These are phyloP conservation scores for Lithospermum erythrorhizon DNA, from an alignment of 257 asterid genomes.

Conservation along the genomic window DNA sequence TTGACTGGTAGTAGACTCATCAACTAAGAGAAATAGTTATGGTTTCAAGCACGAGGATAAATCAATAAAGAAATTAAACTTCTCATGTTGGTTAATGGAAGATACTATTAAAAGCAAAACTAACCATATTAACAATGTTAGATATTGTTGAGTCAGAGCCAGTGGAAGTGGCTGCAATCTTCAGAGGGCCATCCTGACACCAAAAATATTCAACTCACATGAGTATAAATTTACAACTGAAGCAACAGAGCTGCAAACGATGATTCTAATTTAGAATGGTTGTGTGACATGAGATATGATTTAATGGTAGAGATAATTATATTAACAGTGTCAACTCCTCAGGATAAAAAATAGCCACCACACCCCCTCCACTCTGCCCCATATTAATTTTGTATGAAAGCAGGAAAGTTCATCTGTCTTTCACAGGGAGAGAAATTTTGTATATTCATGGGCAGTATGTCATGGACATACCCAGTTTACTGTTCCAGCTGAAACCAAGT, in stretches of 20 bases:
- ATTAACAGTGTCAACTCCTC: not conserved
- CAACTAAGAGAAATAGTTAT: not conserved
- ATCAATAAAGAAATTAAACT: not conserved
- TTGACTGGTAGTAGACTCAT: not conserved
- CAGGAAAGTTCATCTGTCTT: not conserved
- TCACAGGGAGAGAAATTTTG: not conserved
- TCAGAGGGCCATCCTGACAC: constrained; percentile 87
- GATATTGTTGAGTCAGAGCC: constrained; percentile 93
- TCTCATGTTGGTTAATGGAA: not conserved
- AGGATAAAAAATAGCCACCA: not conserved
- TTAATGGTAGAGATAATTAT: not conserved
- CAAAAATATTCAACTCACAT: constrained; percentile 15
- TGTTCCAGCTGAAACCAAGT: constrained; percentile 85
- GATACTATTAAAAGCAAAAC: not conserved
- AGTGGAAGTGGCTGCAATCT: constrained; percentile 78
- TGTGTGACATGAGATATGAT: not conserved
- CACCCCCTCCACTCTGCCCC: not conserved
- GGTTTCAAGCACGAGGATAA: not conserved
- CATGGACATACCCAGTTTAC: constrained; percentile 71
- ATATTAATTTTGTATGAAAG: too few species aligned
- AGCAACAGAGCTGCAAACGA: not conserved
- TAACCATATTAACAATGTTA: constrained; percentile 88
- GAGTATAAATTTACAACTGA: constrained; percentile 10
- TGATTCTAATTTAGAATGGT: not conserved
- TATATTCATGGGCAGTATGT: not conserved